phyloP scores from a whole-genome alignment of 352 stramenopile species.

The Phytophthora fragariaefolia region DNA sequence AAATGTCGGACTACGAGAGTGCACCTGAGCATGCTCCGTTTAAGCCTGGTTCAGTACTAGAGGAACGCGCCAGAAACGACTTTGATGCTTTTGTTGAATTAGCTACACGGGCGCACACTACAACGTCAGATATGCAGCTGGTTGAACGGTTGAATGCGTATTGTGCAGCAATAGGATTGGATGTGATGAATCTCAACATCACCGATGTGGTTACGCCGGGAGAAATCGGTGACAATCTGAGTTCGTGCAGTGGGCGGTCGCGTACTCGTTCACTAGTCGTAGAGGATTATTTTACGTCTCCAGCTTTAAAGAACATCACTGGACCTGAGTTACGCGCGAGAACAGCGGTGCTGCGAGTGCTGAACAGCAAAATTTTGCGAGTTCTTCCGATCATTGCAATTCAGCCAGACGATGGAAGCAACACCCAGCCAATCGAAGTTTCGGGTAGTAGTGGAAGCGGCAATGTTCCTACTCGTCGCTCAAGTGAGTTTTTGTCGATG shows the following conservation, averaged over 20 bases:
- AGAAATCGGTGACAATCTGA: slow-evolving; percentile 14
- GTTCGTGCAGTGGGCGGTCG: slow-evolving; percentile 19
- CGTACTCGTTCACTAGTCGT: slow-evolving; percentile 57
- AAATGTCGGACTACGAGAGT: slow-evolving; percentile 56
- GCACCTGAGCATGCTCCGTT: slow-evolving; percentile 50
- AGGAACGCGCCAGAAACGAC: slow-evolving; percentile 52
- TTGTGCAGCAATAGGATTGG: slow-evolving; percentile 80
- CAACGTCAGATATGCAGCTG: slow-evolving; percentile 81
- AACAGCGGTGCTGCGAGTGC: slow-evolving; percentile 91
- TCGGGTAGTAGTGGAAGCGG: slow-evolving; percentile 4
- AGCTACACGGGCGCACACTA: slow-evolving; percentile 66
- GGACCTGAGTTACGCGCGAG: slow-evolving; percentile 87
- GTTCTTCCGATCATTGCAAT: slow-evolving; percentile 87
- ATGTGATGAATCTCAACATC: slow-evolving; percentile 82
- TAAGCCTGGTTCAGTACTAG: slow-evolving; percentile 49
- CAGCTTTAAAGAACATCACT: slow-evolving; percentile 63
- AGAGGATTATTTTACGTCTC: slow-evolving; percentile 79
- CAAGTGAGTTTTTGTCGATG: slow-evolving; percentile 68
- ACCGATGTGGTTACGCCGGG: slow-evolving; percentile 59
- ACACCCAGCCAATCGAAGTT: slow-evolving; percentile 63
- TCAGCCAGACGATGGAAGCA: slow-evolving; percentile 55
- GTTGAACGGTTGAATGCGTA: slow-evolving; percentile 87
- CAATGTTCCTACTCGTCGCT: slow-evolving; percentile 22
- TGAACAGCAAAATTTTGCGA: slow-evolving; percentile 92
- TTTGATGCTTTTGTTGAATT: slow-evolving; percentile 72